A percentile compares a stretch with the other conserved stretches of the same genome.
Evolutionary conservation across 495 filamentous ascomycete species (phyloP).

Genomic region (Penicillium flavigenum): DNA sequence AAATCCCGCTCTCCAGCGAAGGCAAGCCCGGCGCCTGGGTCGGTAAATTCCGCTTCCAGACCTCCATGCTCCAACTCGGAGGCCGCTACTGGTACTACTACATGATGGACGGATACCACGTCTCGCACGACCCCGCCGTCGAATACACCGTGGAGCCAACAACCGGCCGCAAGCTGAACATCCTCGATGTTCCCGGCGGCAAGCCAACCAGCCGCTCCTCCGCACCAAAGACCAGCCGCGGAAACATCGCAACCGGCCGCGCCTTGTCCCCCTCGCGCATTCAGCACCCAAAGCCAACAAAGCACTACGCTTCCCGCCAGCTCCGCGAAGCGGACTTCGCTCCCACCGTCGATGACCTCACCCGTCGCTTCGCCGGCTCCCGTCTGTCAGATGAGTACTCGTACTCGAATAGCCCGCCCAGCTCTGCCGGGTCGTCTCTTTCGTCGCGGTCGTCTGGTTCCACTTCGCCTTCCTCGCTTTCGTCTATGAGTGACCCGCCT

Average conservation of each 20-base stretch:
- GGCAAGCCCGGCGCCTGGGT: conserved; percentile 85
- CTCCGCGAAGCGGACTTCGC: conserved; percentile 78
- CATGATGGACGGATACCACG: conserved; percentile 99
- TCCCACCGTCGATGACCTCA: conserved; percentile 69
- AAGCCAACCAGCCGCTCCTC: conserved; percentile 23
- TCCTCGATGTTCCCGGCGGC: conserved; percentile 63
- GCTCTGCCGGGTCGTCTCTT: conserved; percentile 70
- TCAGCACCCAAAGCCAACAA: conserved; percentile 82
- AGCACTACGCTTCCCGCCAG: conserved; percentile 78
- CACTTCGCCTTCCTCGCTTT: conserved; percentile 68
- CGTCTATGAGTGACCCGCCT: conserved; percentile 69
- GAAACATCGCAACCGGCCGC: conserved; percentile 79
- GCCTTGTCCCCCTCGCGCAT: conserved; percentile 86
- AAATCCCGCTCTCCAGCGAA: conserved; percentile 89
- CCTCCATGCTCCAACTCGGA: conserved; percentile 74
- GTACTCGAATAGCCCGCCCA: conserved; percentile 64
- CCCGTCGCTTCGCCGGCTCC: conserved; percentile 67
- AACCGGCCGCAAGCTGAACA: conserved; percentile 90
- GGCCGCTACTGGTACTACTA: conserved; percentile 99
- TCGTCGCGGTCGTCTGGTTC: conserved; percentile 71
- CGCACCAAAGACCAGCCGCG: conserved; percentile 30
- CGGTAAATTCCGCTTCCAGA: conserved; percentile 94
- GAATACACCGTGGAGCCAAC: conserved; percentile 91
- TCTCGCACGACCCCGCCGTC: conserved; percentile 93
- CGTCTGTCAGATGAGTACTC: conserved; percentile 69